These are phyloP conservation scores for Phytophthora pisi DNA, from an alignment of 352 stramenopile genomes.

Conservation along the genomic window DNA sequence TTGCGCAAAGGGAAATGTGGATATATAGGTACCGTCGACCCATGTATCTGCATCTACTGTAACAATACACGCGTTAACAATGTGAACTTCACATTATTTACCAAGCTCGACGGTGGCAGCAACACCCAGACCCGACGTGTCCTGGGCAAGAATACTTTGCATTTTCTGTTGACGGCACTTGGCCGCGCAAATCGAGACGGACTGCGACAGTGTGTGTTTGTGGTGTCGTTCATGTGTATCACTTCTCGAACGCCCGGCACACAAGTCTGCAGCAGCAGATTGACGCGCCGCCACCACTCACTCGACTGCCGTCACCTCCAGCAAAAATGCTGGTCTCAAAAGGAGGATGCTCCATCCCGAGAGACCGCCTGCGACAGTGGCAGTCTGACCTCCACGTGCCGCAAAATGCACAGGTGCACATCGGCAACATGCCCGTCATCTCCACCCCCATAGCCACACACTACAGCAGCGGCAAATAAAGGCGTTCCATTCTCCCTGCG, in stretches of 20 bases:
- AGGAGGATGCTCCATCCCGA: neutral
- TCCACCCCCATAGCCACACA: neutral
- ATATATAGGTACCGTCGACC: neutral
- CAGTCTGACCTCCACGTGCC: neutral
- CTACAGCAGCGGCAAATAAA: neutral
- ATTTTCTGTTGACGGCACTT: conserved; percentile 16
- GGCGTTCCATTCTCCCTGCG: neutral
- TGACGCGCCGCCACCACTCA: neutral
- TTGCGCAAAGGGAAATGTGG: too few relatives aligned
- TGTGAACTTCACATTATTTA: too few relatives aligned
- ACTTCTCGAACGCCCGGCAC: too few relatives aligned
- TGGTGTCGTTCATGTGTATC: neutral
- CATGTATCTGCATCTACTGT: too few relatives aligned
- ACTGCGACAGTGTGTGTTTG: conserved; percentile 9
- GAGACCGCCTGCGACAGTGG: neutral
- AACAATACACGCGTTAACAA: too few relatives aligned
- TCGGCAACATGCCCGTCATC: neutral
- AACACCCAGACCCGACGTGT: neutral
- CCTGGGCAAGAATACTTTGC: neutral
- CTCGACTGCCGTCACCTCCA: neutral
- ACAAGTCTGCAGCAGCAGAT: too few relatives aligned
- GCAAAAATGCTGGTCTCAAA: neutral
- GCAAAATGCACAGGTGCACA: neutral
- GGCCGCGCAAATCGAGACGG: conserved; percentile 7
- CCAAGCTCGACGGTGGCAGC: neutral